phyloP scores from a whole-genome alignment of 768 basidiomycete genomes.

The Pleurotus pulmonarius region DNA sequence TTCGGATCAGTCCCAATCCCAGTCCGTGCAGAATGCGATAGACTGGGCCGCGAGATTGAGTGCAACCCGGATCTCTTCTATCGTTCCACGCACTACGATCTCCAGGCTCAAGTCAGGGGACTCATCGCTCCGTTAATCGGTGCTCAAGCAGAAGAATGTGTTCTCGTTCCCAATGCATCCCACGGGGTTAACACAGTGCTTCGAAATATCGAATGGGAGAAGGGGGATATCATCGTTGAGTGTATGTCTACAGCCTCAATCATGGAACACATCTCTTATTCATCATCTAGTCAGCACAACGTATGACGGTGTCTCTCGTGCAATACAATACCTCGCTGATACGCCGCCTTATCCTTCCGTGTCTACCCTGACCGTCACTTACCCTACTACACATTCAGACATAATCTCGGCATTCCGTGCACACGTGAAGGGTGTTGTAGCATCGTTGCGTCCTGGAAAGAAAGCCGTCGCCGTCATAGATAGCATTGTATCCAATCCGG shows the following conservation, averaged over 20 bases:
- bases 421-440: slow-evolving; percentile 12
- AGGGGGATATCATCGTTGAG: slow-evolving; percentile 57
- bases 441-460: slow-evolving; percentile 10
- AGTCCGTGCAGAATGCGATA: slow-evolving; percentile 36
- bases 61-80: slow-evolving; percentile 50
- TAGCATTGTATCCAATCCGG: slow-evolving; percentile 61
- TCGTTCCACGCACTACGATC: slow-evolving; percentile 23
- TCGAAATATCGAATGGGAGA: slow-evolving; percentile 56
- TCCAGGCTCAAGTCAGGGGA: slow-evolving; percentile 33
- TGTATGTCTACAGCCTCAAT: slow-evolving; percentile 30
- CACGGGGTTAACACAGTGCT: slow-evolving; percentile 59
- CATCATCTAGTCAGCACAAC: slow-evolving; percentile 23
- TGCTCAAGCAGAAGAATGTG: slow-evolving; percentile 38
- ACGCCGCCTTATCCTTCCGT: slow-evolving; percentile 42
- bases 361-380: slow-evolving; percentile 39
- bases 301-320: slow-evolving; percentile 47
- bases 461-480: slow-evolving; percentile 71
- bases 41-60: slow-evolving; percentile 32
- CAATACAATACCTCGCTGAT: slow-evolving; percentile 51
- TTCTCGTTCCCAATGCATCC: slow-evolving; percentile 52
- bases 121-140: slow-evolving; percentile 50
- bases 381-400: slow-evolving; percentile 44
- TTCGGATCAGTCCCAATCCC: slow-evolving; percentile 42
- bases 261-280: not conserved
- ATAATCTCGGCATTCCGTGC: slow-evolving; percentile 31